These are phyloP conservation scores for Lactifluus subvellereus DNA, from an alignment of 768 basidiomycete genomes.

Conservation along the genomic window DNA sequence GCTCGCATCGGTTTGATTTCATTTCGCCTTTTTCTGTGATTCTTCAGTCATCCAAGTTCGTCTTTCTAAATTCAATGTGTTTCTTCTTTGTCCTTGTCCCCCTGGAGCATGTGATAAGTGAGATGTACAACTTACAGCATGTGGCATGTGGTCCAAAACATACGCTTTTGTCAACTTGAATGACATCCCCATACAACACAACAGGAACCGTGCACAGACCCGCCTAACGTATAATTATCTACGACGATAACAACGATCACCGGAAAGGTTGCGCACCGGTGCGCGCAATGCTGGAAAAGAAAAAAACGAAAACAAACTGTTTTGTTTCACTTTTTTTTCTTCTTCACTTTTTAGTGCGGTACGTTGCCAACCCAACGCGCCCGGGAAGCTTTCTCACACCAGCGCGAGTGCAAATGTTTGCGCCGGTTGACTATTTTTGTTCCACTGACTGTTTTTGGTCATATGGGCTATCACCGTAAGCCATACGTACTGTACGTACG, in stretches of 20 bases:
- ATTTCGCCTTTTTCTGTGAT: neutral
- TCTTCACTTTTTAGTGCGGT: neutral
- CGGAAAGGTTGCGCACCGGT: neutral
- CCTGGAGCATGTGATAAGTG: neutral
- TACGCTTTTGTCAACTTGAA: neutral
- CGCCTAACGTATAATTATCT: neutral
- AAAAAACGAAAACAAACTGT: neutral
- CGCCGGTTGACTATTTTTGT: neutral
- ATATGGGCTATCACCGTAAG: neutral
- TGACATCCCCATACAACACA: neutral
- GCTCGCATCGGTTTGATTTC: neutral
- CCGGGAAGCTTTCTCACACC: neutral
- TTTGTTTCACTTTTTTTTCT: neutral
- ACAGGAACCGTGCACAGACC: neutral
- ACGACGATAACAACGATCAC: neutral
- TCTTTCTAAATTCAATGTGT: too few species aligned
- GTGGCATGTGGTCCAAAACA: neutral
- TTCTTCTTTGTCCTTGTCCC: neutral
- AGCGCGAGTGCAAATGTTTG: neutral
- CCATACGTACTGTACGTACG: neutral
- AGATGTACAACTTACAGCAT: neutral
- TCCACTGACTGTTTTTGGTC: neutral
- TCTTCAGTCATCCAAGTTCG: too few species aligned
- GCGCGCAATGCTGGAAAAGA: neutral
- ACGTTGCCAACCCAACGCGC: neutral